Base-by-base conservation (phyloP, 148 eudicot species). In the Silene uniflora region DNA sequence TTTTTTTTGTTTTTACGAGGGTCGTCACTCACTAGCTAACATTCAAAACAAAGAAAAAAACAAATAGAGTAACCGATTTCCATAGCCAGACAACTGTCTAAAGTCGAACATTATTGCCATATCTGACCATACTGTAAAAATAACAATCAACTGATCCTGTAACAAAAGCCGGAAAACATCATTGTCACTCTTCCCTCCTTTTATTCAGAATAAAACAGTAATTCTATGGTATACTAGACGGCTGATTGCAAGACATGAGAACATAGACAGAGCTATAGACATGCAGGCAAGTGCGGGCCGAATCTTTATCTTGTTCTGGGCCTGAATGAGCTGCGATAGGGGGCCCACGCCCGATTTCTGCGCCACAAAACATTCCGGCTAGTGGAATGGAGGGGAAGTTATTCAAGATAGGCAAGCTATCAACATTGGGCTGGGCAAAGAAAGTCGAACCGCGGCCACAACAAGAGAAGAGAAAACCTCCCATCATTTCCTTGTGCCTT, bases 401-500 rank as follows among this genome's bases (percentile, higher is more conserved):
- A 60, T 88, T 89, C 83, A 86, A 49, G 35, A 96, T 80, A 0
- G 98, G 98, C 52, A 85, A 62, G 86, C 91, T 91, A 73, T 91
- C 98, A 22, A 88, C 78, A 73, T 86, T 84, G n/a, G 73, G 67
- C 19, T 52, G 46, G 13, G 78, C 88, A 32, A 95, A 95, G 76
- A 92, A 92, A 0, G 75, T 14, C 13, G 85, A 82, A 24, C 90
- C 99, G 0, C 99, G 93, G 14, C 97, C 97, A 87, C 90, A 87
- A 69, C 94, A 96, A 70, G 93, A 16, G 62, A 96, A 96, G 44
- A 96, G 81, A 39, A 96, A 81, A 18, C 92, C 90, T 67, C 99
- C 99, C 62, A 92, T 84, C 23, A 86, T 85, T 74, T 83, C 77
- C 73, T 81, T 81, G 27, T 83, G 78, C 69, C 80, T 85, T 62